These are phyloP conservation scores for Flaveria trinervia DNA, from an alignment of 129 eudicot species.

Conservation along the genomic window DNA sequence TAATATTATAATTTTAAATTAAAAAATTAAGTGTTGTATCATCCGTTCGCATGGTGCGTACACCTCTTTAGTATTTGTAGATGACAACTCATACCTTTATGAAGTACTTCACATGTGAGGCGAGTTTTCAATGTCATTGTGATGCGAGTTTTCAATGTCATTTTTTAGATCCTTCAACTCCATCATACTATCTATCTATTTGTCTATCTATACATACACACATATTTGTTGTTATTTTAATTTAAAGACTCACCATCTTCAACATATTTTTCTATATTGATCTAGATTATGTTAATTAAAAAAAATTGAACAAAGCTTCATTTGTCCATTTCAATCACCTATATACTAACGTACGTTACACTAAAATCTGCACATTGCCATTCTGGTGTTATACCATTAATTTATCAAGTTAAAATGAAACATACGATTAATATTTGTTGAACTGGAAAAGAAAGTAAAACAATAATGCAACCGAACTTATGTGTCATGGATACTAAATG, in stretches of 20 bases:
- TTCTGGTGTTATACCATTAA: background rate
- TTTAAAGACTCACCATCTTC: background rate
- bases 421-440: background rate
- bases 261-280: background rate
- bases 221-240: background rate
- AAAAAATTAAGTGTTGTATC: too few relatives aligned
- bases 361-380: background rate
- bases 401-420: background rate
- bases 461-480: background rate
- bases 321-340: background rate
- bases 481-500: background rate
- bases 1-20: too few relatives aligned
- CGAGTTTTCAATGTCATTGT: background rate
- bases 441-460: background rate
- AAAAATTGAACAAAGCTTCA: background rate
- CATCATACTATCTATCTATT: too few relatives aligned
- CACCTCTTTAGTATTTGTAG: too few relatives aligned
- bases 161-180: background rate
- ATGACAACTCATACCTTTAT: background rate
- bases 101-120: background rate
- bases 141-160: background rate
- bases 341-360: background rate
- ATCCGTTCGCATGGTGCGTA: too few relatives aligned
- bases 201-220: too few relatives aligned
- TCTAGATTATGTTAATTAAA: background rate